A percentile compares a stretch with the other conserved stretches of the same genome.
phyloP scores from a whole-genome alignment of 2,329 filamentous ascomycete species.

The Clonostachys chloroleuca region DNA sequence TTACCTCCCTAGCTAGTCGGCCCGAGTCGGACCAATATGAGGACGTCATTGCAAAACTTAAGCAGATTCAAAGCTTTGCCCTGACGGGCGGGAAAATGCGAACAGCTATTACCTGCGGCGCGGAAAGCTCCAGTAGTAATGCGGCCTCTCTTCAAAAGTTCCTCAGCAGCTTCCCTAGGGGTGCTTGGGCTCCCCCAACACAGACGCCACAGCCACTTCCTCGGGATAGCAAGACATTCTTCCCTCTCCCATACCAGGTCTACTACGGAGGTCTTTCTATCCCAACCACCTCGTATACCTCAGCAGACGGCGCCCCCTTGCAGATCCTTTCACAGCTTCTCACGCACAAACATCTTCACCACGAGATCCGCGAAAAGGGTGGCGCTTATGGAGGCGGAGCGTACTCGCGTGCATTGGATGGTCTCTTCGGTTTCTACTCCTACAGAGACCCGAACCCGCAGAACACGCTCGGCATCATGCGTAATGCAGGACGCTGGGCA shows the following conservation, averaged over 20 bases:
- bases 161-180: conserved; percentile 48
- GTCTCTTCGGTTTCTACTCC: conserved; percentile 90
- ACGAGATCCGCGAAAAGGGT: conserved; percentile 96
- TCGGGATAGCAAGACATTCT: conserved; percentile 72
- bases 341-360: conserved; percentile 94
- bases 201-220: conserved; percentile 25
- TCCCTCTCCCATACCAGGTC: conserved; percentile 93
- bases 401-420: conserved; percentile 73
- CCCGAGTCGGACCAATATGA: conserved; percentile 64
- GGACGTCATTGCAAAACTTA: conserved; percentile 78
- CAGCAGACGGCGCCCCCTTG: conserved; percentile 70
- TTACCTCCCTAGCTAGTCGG: conserved; percentile 72
- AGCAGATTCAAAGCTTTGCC: conserved; percentile 76
- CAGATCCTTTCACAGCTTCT: conserved; percentile 88
- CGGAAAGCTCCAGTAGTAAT: conserved; percentile 67
- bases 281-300: conserved; percentile 78
- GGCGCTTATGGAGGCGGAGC: conserved; percentile 94
- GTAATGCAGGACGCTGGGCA: conserved; percentile 77
- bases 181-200: conserved; percentile 12
- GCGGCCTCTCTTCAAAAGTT: conserved; percentile 68
- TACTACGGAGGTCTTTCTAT: conserved; percentile 86
- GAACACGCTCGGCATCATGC: conserved; percentile 84
- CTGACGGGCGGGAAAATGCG: conserved; percentile 68
- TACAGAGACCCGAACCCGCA: conserved; percentile 95
- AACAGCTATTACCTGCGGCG: conserved; percentile 80